Conservation (phyloP, 169 alveolate genomes). For the Besnoitia besnoiti region DNA sequence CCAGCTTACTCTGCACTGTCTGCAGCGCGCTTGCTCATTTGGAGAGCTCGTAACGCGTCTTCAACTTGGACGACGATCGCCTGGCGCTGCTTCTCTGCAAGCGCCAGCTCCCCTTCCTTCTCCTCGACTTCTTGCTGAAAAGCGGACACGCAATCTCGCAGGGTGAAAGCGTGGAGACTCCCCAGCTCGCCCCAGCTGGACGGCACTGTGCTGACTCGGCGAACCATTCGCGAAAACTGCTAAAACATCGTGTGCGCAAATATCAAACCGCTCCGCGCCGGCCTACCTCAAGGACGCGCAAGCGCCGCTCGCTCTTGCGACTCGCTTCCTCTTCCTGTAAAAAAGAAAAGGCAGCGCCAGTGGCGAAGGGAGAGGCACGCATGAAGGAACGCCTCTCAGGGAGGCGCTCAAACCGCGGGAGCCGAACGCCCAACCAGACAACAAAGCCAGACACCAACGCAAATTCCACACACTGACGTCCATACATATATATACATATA, state of each 20-base stretch:
- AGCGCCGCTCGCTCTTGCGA: not conserved
- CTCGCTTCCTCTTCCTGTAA: not conserved
- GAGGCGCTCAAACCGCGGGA: too few relatives aligned
- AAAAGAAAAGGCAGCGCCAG: not conserved
- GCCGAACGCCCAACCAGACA: not conserved
- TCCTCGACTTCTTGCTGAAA: not conserved
- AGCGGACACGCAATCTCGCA: too few relatives aligned
- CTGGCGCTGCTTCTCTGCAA: constrained; percentile 1
- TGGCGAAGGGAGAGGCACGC: too few relatives aligned
- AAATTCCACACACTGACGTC: not conserved
- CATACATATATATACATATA: not conserved
- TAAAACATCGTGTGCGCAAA: not conserved
- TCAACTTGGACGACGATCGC: not conserved
- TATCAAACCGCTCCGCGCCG: too few relatives aligned
- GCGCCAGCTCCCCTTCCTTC: not conserved
- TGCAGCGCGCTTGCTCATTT: not conserved
- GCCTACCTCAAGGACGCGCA: not conserved
- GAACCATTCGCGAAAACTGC: too few relatives aligned
- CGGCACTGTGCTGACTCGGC: too few relatives aligned
- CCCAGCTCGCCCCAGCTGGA: too few relatives aligned
- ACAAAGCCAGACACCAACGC: not conserved
- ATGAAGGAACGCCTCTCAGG: too few relatives aligned
- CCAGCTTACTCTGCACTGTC: not conserved
- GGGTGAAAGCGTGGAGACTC: too few relatives aligned
- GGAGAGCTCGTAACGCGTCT: not conserved